These are phyloP conservation scores for Rhodotorula glutinis DNA, from an alignment of 1,284 basidiomycete species.

Conservation along the genomic window DNA sequence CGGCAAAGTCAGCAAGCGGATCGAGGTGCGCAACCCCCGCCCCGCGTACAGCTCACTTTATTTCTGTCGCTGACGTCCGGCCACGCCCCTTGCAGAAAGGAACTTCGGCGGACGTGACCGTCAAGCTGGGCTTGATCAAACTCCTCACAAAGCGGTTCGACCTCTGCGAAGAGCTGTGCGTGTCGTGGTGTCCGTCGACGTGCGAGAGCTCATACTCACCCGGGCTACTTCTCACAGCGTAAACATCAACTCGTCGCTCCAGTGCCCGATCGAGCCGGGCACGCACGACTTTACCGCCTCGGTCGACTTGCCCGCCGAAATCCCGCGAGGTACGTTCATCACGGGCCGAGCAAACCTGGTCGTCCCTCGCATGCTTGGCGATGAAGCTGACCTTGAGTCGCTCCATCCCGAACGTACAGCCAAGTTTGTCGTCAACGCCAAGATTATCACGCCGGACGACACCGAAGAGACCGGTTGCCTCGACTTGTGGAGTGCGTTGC, in stretches of 20 bases:
- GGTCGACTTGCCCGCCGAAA: conserved; percentile 79
- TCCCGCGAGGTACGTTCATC: conserved; percentile 69
- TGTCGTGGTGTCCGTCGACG: conserved; percentile 33
- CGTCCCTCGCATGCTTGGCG: too few species aligned
- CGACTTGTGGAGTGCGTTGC: conserved; percentile 54
- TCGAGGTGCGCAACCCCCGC: conserved; percentile 61
- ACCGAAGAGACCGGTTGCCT: conserved; percentile 77
- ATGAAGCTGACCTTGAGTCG: too few species aligned
- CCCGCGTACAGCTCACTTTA: too few species aligned
- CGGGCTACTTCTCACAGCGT: conserved; percentile 51
- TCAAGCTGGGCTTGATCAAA: conserved; percentile 85
- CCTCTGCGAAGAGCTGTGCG: conserved; percentile 87
- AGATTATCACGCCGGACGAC: conserved; percentile 60
- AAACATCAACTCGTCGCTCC: conserved; percentile 65
- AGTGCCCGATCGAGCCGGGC: conserved; percentile 74
- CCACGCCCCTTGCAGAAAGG: conserved; percentile 50
- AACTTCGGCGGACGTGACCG: conserved; percentile 78
- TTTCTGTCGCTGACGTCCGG: not conserved
- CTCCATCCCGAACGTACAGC: conserved; percentile 60
- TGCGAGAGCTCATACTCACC: not conserved
- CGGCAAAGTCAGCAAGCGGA: conserved; percentile 58
- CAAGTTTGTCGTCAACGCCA: conserved; percentile 74
- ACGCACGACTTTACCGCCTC: conserved; percentile 69
- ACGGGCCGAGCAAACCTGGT: not conserved
- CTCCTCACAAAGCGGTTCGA: conserved; percentile 76